phyloP scores from a whole-genome alignment of 1,139 yeast species.

The Sugiyamaella pinicola region DNA sequence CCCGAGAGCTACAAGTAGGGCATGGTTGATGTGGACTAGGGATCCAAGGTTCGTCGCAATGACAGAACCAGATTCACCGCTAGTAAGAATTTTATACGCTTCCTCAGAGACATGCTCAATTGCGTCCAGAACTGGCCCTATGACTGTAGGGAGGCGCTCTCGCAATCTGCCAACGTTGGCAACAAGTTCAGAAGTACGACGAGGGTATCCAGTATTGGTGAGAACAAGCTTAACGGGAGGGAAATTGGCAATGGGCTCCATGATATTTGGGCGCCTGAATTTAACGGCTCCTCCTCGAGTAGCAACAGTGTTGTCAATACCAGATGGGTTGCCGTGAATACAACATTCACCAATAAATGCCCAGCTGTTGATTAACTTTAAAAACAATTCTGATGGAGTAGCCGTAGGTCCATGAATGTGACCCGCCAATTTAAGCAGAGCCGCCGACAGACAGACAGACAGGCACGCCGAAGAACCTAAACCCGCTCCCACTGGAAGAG shows the following conservation, averaged over 20 bases:
- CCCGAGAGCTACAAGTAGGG: constrained; percentile 79
- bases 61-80: constrained; percentile 12
- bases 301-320: constrained; percentile 96
- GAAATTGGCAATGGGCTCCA: constrained; percentile 68
- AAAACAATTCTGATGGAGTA: constrained; percentile 39
- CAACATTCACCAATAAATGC: constrained; percentile 92
- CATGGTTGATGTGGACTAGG: constrained; percentile 84
- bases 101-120: constrained; percentile 54
- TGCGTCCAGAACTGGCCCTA: constrained; percentile 59
- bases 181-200: constrained; percentile 84
- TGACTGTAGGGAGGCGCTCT: constrained; percentile 55
- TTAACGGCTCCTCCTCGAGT: constrained; percentile 94
- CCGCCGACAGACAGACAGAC: constrained; percentile 81
- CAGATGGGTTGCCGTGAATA: constrained; percentile 96
- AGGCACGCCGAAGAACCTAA: constrained; percentile 93
- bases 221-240: constrained; percentile 75
- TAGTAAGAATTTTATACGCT: constrained; percentile 54
- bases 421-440: constrained; percentile 65
- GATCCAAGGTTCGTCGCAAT: constrained; percentile 49
- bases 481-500: constrained; percentile 96
- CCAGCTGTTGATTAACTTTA: constrained; percentile 76
- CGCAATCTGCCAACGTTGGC: constrained; percentile 67
- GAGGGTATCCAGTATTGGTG: constrained; percentile 82
- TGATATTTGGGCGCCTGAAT: constrained; percentile 68
- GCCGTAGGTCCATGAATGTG: constrained; percentile 21